phyloP scores from a whole-genome alignment of 352 stramenopile species.

The Blastocystis sp. region DNA sequence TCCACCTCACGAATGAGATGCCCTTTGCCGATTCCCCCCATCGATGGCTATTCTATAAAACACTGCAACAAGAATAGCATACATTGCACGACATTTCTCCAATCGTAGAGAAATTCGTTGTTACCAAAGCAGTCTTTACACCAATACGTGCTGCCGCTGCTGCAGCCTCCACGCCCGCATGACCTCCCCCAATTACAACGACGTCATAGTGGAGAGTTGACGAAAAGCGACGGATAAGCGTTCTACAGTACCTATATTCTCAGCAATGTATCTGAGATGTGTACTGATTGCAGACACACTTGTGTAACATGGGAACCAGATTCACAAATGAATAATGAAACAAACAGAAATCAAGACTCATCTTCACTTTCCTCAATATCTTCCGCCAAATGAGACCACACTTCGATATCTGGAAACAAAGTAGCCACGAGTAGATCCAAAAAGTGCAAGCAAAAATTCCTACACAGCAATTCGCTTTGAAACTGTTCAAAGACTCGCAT shows the following conservation, averaged over 20 bases:
- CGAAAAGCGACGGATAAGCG: background rate
- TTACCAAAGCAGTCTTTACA: constrained; percentile 87
- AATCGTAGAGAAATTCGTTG: constrained; percentile 85
- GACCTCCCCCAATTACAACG: constrained; percentile 81
- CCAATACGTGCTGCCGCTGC: constrained; percentile 79
- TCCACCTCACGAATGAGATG: constrained; percentile 95
- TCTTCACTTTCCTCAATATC: background rate
- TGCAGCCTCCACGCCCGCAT: constrained; percentile 83
- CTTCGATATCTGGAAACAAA: constrained; percentile 24
- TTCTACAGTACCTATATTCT: background rate
- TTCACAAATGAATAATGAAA: background rate
- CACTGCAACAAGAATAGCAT: background rate
- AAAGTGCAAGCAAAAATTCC: constrained; percentile 5
- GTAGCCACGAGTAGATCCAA: background rate
- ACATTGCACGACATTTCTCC: constrained; percentile 96
- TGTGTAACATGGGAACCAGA: constrained; percentile 81
- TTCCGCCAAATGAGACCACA: constrained; percentile 53
- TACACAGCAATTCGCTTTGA: constrained; percentile 7
- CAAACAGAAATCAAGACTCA: background rate
- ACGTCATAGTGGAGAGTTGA: constrained; percentile 72
- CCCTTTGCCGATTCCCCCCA: constrained; percentile 95
- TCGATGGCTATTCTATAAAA: constrained; percentile 75
- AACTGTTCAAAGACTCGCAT: constrained; percentile 47
- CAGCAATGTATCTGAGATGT: background rate
- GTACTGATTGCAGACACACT: constrained; percentile 64